These are phyloP conservation scores for Neoascochyta sp. DNA, from an alignment of 2,329 filamentous ascomycete species.

Conservation along the genomic window DNA sequence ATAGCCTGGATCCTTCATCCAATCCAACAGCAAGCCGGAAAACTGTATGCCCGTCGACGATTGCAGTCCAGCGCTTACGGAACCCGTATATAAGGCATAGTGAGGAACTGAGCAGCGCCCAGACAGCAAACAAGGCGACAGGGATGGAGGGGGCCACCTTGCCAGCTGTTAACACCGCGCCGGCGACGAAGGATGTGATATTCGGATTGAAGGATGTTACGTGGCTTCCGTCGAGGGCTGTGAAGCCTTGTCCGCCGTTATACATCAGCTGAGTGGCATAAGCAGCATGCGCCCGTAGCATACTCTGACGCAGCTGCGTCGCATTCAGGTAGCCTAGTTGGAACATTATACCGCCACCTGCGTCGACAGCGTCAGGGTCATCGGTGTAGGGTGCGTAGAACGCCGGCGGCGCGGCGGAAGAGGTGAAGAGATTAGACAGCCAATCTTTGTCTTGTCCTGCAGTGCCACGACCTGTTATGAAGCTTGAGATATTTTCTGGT, in stretches of 20 bases:
- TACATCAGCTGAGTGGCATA: slow-evolving; percentile 8
- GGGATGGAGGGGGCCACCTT: slow-evolving; percentile 3
- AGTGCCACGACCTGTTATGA: neutral
- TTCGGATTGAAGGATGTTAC: slow-evolving; percentile 1
- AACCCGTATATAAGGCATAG: slow-evolving; percentile 5
- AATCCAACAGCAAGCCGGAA: slow-evolving; percentile 4
- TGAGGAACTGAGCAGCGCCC: slow-evolving; percentile 2
- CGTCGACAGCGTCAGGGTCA: slow-evolving; percentile 1
- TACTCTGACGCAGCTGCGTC: slow-evolving; percentile 1
- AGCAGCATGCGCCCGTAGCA: slow-evolving; percentile 2
- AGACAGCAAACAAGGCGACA: slow-evolving; percentile 3
- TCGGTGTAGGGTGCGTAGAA: slow-evolving; percentile 3
- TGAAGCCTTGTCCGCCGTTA: slow-evolving; percentile 7
- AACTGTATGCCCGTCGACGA: slow-evolving; percentile 8
- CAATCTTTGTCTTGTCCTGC: slow-evolving; percentile 1
- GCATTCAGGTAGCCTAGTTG: slow-evolving; percentile 5
- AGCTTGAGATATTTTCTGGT: neutral
- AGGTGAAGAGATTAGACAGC: slow-evolving; percentile 3
- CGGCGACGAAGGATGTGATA: slow-evolving; percentile 2
- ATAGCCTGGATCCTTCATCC: neutral
- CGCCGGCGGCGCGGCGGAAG: slow-evolving; percentile 2
- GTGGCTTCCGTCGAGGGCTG: slow-evolving; percentile 1
- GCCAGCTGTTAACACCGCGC: slow-evolving; percentile 2
- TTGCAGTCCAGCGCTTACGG: slow-evolving; percentile 7
- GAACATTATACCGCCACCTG: neutral